A percentile compares a stretch with the other conserved stretches of the same genome.
phyloP scores from a whole-genome alignment of 2,329 filamentous ascomycete species.

The Stagonosporopsis vannaccii region DNA sequence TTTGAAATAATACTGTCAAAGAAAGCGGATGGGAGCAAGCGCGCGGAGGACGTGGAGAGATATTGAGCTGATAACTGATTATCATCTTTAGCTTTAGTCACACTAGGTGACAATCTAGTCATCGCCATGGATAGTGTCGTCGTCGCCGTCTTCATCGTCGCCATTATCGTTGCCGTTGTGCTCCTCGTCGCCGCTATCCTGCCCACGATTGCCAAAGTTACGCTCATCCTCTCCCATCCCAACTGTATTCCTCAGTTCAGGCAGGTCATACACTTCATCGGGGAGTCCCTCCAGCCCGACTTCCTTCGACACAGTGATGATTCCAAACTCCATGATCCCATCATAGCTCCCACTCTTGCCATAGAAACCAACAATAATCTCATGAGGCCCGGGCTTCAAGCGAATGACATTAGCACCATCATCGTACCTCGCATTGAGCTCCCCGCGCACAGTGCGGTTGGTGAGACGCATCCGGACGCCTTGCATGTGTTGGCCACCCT shows the following conservation, averaged over 20 bases:
- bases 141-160: conserved; percentile 2
- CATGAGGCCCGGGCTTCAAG: conserved; percentile 42
- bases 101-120: neutral
- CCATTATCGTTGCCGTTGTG: neutral
- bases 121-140: conserved; percentile 7
- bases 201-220: neutral
- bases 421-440: conserved; percentile 34
- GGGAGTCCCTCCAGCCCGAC: conserved; percentile 53
- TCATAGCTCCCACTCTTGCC: conserved; percentile 46
- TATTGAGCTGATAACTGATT: neutral
- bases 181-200: neutral
- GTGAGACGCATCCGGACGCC: conserved; percentile 44
- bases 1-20: neutral
- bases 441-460: conserved; percentile 39
- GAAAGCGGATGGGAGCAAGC: neutral
- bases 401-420: conserved; percentile 21
- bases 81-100: neutral
- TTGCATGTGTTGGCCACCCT: conserved; percentile 18
- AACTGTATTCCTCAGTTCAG: conserved; percentile 51
- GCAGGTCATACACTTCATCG: conserved; percentile 51
- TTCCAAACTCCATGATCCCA: conserved; percentile 54
- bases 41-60: neutral
- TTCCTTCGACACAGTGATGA: conserved; percentile 54
- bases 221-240: conserved; percentile 4
- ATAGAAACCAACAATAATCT: conserved; percentile 58